phyloP scores from a whole-genome alignment of 768 basidiomycete species.

The Kwoniella botswanensis region DNA sequence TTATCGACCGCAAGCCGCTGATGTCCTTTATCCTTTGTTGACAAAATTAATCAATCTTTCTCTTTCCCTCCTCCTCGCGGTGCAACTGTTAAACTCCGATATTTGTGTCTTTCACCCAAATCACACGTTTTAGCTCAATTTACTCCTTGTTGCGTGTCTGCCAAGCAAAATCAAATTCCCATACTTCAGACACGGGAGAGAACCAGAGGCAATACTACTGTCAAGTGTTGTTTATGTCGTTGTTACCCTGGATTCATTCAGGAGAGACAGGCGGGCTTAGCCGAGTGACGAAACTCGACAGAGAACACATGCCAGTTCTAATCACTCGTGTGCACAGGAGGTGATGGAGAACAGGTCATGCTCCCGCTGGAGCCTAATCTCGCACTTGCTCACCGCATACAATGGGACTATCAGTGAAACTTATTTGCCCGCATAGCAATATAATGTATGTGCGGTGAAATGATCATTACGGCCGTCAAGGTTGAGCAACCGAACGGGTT shows the following conservation, averaged over 20 bases:
- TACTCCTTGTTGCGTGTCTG: not conserved
- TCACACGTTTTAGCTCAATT: not conserved
- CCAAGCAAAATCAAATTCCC: not conserved
- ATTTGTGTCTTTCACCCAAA: not conserved
- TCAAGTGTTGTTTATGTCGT: no score
- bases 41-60: not conserved
- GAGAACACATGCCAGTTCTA: not conserved
- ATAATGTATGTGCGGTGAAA: no score
- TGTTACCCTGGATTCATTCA: not conserved
- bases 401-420: no score
- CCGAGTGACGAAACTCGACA: not conserved
- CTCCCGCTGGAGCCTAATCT: no score
- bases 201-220: no score
- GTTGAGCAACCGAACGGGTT: no score
- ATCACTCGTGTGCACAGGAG: not conserved
- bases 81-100: not conserved
- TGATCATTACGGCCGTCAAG: no score
- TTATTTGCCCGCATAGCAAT: no score
- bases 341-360: no score
- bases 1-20: not conserved
- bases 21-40: not conserved
- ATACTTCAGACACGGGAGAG: not conserved
- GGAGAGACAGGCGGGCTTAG: not conserved
- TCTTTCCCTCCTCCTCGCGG: not conserved
- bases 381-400: no score